Evolutionary conservation across 352 stramenopile species (phyloP).

Genomic region (Globisporangium ultimum): DNA sequence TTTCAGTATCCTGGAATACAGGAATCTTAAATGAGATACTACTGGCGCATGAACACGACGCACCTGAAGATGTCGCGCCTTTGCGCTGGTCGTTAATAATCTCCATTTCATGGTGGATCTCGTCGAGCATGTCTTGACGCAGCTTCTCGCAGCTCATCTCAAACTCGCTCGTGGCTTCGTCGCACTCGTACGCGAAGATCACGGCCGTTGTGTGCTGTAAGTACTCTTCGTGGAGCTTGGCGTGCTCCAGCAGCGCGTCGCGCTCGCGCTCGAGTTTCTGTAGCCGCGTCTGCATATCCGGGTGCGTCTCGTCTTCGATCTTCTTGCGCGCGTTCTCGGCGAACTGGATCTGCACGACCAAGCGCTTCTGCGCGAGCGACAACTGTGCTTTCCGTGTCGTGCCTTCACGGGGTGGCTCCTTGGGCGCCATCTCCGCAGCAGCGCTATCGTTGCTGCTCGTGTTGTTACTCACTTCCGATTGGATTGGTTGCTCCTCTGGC

Average conservation of each 20-base stretch:
- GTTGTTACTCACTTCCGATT: background rate
- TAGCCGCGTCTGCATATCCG: slow-evolving; percentile 54
- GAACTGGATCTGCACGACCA: slow-evolving; percentile 71
- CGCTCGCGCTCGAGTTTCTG: slow-evolving; percentile 40
- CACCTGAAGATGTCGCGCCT: slow-evolving; percentile 32
- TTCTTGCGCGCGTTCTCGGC: slow-evolving; percentile 60
- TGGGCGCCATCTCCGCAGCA: background rate
- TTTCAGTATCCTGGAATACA: background rate
- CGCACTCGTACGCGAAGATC: slow-evolving; percentile 81
- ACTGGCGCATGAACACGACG: background rate
- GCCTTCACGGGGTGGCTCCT: slow-evolving; percentile 12
- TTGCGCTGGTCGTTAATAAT: slow-evolving; percentile 76
- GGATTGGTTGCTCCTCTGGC: background rate
- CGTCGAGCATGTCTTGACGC: slow-evolving; percentile 80
- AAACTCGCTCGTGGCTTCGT: slow-evolving; percentile 76
- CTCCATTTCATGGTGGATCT: slow-evolving; percentile 86
- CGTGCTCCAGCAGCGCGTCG: slow-evolving; percentile 37
- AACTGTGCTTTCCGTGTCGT: slow-evolving; percentile 23
- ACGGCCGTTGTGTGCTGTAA: slow-evolving; percentile 53
- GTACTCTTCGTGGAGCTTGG: slow-evolving; percentile 46
- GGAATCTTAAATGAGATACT: background rate
- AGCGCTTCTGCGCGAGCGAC: slow-evolving; percentile 30
- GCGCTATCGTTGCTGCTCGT: slow-evolving; percentile 15
- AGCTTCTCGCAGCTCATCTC: slow-evolving; percentile 74
- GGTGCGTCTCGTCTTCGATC: slow-evolving; percentile 64